A percentile compares a stretch with the other conserved stretches of the same genome.
Conservation (phyloP, 805 yeast species). For the Maudiozyma pseudohumilis region DNA sequence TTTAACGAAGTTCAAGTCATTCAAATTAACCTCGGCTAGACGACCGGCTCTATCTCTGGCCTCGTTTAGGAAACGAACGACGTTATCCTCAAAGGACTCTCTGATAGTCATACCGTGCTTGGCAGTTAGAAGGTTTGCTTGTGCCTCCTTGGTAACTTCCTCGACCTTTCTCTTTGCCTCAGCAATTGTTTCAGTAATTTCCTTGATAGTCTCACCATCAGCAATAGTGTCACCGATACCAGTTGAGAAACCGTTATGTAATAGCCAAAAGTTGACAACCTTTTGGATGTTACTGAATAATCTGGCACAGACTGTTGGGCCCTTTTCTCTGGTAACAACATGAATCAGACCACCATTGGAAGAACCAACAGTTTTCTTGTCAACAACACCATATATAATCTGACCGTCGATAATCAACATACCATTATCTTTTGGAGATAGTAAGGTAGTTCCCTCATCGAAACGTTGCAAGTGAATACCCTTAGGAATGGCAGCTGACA, state of each 20-base stretch:
- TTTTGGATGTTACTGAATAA: constrained; percentile 89
- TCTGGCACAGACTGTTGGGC: constrained; percentile 80
- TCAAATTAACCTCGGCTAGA: constrained; percentile 92
- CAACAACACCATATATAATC: constrained; percentile 94
- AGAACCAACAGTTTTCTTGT: constrained; percentile 96
- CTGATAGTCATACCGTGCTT: constrained; percentile 99
- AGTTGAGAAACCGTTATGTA: constrained; percentile 94
- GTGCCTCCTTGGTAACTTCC: constrained; percentile 87
- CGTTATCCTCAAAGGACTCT: constrained; percentile 96
- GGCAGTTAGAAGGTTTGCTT: constrained; percentile 75
- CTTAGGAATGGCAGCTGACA: constrained; percentile 86
- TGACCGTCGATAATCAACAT: constrained; percentile 95
- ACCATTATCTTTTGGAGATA: constrained; percentile 87
- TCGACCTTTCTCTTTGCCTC: constrained; percentile 92
- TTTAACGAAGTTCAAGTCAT: constrained; percentile 89
- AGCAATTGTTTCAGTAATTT: constrained; percentile 84
- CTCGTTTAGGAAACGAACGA: constrained; percentile 86
- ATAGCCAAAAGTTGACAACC: constrained; percentile 91
- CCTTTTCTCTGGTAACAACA: constrained; percentile 96
- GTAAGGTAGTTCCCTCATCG: constrained; percentile 76
- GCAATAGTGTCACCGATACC: constrained; percentile 99
- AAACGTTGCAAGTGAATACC: constrained; percentile 93
- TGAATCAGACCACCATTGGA: constrained; percentile 97
- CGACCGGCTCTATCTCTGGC: constrained; percentile 99
- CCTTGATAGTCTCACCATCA: constrained; percentile 90